Evolutionary conservation across 1,284 basidiomycete genomes (phyloP), one percentile per base, ranked within the genome.

Genomic region (Malassezia yamatoensis): DNA sequence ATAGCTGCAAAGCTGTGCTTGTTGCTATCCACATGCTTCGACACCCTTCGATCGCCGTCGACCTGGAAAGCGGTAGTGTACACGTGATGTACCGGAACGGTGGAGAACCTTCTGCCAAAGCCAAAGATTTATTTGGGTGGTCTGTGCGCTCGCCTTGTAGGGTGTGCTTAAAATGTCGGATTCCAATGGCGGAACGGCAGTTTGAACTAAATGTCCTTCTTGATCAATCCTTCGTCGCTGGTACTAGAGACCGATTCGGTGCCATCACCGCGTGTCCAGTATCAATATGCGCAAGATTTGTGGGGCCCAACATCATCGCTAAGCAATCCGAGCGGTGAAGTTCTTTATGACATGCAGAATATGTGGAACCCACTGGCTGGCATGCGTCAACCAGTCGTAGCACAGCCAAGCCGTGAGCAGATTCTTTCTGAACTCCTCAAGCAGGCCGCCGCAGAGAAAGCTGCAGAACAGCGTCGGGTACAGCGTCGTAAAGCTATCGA

Each of bases 21-120:
- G 43, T n/a, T 41, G 49, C 33, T 33, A 33, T 20, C 47, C 47
- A 49, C 47, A 49, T 49, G 47, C 18, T 29, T 40, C 45, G 52
- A 37, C 7, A n/a, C 21, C 37, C 3, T 39, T 37, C 47, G 35
- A 18, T 3, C 18, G 9, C 9, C 12, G 7, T 36, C 12, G 20
- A 21, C 33, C 20, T 13, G 20, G 12, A 15, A 2, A 5, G 15
- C 11, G 18, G 11, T 15, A 37, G 8, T 41, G 13, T 41, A 20
- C 47, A 49, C 47, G 47, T 49, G 47, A 32, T 24, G n/a, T 44
- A 41, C 49, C 32, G 24, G 49, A 51, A 39, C 8, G 41, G 20
- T 20, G 37, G 29, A 29, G 48, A 56, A 56, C 12, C 18, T 56
- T 56, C 54, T 36, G 24, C 24, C 24, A 29, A 7, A 29, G 24